phyloP scores from a whole-genome alignment of 1,284 basidiomycete genomes.

The Leccinum fallax region DNA sequence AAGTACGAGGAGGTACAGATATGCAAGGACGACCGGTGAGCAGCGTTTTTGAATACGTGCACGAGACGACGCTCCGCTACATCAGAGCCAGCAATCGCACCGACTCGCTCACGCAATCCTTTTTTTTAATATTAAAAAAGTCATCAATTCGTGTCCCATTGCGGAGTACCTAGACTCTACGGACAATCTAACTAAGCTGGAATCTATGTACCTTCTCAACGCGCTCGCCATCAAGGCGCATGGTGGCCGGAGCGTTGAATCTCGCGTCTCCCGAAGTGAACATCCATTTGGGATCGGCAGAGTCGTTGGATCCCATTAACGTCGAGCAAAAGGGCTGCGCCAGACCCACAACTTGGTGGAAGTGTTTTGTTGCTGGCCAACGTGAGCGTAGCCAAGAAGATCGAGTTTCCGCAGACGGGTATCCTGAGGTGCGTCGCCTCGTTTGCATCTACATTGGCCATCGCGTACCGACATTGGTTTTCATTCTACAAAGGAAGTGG shows the following conservation, averaged over 20 bases:
- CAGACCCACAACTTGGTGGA: conserved; percentile 92
- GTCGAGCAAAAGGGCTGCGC: conserved; percentile 91
- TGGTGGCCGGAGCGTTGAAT: conserved; percentile 87
- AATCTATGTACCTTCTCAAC: conserved; percentile 84
- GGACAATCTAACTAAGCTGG: too few species aligned
- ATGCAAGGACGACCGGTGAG: conserved; percentile 80
- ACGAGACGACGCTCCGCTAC: neutral
- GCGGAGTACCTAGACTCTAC: too few species aligned
- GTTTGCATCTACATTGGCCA: neutral
- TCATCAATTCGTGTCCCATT: too few species aligned
- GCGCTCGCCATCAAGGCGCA: conserved; percentile 85
- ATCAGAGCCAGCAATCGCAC: conserved; percentile 28
- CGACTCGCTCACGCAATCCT: conserved; percentile 36
- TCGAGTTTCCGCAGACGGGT: conserved; percentile 95
- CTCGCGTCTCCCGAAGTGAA: conserved; percentile 98
- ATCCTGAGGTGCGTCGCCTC: conserved; percentile 70
- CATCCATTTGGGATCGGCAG: conserved; percentile 90
- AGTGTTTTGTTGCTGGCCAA: conserved; percentile 98
- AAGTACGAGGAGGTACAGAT: conserved; percentile 97
- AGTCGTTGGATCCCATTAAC: conserved; percentile 89
- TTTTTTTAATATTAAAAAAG: too few species aligned
- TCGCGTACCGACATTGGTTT: neutral
- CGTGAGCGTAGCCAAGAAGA: conserved; percentile 84
- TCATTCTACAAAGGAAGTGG: neutral
- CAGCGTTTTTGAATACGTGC: conserved; percentile 31